Percentiles rank a stretch among this genome's conserved stretches.
These are phyloP conservation scores for Fusarium anguioides DNA, from an alignment of 2,329 filamentous ascomycete species.

Conservation along the genomic window DNA sequence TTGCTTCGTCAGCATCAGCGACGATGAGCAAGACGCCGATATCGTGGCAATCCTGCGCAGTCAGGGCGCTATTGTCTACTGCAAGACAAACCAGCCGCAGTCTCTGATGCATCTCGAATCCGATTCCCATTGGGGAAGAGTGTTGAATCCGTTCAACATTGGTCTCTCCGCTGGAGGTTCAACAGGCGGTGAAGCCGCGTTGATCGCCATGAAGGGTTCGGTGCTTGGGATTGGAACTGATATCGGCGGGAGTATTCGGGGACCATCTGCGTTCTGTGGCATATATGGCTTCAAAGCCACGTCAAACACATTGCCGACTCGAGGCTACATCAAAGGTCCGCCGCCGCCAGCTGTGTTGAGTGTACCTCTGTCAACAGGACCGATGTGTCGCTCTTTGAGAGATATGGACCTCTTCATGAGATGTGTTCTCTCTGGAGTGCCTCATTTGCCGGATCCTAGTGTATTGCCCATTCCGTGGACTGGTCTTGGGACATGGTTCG, in stretches of 20 bases:
- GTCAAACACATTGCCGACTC: slow-evolving; percentile 4
- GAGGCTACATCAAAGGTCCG: slow-evolving; percentile 30
- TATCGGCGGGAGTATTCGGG: slow-evolving; percentile 20
- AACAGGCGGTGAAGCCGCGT: slow-evolving; percentile 63
- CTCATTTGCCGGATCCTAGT: slow-evolving; percentile 44
- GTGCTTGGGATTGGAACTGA: slow-evolving; percentile 15
- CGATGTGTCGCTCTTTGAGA: slow-evolving; percentile 39
- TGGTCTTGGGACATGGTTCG: slow-evolving; percentile 34
- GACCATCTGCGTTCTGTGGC: slow-evolving; percentile 18
- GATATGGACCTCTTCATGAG: slow-evolving; percentile 42
- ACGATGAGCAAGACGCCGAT: slow-evolving; percentile 25
- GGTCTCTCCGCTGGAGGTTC: slow-evolving; percentile 71
- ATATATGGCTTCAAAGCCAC: slow-evolving; percentile 29
- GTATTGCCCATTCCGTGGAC: slow-evolving; percentile 48
- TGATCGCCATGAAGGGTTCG: slow-evolving; percentile 49
- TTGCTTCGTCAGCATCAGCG: slow-evolving; percentile 18
- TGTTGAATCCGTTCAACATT: slow-evolving; percentile 70
- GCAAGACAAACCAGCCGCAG: slow-evolving; percentile 75
- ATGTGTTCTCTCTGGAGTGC: slow-evolving; percentile 17
- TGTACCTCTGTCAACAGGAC: slow-evolving; percentile 38
- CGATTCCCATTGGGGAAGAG: slow-evolving; percentile 70
- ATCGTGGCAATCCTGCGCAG: slow-evolving; percentile 67
- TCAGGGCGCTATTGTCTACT: slow-evolving; percentile 73
- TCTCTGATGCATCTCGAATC: slow-evolving; percentile 55
- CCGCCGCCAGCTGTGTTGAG: slow-evolving; percentile 49